Evolutionary conservation across 2,329 filamentous ascomycete species (phyloP).

Genomic region (Simplicillium aogashimaense): DNA sequence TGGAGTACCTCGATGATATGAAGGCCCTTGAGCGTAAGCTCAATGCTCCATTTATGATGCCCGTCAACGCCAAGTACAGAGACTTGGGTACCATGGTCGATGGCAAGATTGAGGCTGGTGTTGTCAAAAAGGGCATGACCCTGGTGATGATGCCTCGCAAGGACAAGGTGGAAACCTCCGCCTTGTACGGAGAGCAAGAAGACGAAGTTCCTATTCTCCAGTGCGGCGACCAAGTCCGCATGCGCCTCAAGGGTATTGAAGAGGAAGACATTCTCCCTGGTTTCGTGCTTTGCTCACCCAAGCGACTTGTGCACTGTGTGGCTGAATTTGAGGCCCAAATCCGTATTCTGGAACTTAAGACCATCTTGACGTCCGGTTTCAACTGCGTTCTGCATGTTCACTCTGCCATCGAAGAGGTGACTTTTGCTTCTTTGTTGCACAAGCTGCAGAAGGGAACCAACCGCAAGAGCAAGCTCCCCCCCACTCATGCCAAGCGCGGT

Average conservation of each 20-base stretch:
- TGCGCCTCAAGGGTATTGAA: constrained; percentile 88
- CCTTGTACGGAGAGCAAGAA: constrained; percentile 91
- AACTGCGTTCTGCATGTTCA: constrained; percentile 98
- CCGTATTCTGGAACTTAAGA: constrained; percentile 87
- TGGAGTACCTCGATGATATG: constrained; percentile 95
- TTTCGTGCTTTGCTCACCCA: constrained; percentile 92
- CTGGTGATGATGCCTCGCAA: constrained; percentile 96
- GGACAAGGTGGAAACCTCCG: constrained; percentile 68
- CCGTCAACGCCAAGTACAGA: constrained; percentile 88
- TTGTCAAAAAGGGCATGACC: constrained; percentile 79
- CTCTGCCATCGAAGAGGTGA: constrained; percentile 95
- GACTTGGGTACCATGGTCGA: constrained; percentile 98
- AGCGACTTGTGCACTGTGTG: constrained; percentile 88
- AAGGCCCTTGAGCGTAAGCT: constrained; percentile 87
- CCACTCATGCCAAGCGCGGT: constrained; percentile 76
- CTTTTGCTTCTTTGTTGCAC: constrained; percentile 78
- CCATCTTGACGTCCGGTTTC: constrained; percentile 86
- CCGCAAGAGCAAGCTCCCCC: constrained; percentile 85
- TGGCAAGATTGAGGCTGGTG: constrained; percentile 91
- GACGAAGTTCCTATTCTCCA: constrained; percentile 76
- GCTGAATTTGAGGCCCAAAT: constrained; percentile 91
- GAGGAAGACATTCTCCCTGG: constrained; percentile 95
- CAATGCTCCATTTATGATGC: constrained; percentile 99
- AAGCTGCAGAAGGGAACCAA: constrained; percentile 92
- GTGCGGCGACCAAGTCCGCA: constrained; percentile 88